Evolutionary conservation across 257 asterid species (phyloP).

Genomic region (Salvia miltiorrhiza): DNA sequence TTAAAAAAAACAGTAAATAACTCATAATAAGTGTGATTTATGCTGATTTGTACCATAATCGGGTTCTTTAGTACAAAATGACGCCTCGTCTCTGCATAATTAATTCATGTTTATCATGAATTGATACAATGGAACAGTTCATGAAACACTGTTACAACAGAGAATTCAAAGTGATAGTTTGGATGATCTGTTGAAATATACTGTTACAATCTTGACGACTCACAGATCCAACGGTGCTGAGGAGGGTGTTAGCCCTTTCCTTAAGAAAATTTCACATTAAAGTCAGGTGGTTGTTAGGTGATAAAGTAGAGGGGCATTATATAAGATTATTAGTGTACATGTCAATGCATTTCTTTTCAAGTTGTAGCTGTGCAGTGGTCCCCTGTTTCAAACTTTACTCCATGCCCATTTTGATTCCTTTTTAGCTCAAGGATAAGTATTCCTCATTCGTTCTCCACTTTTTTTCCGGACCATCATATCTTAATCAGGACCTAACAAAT

Average conservation of each 20-base stretch:
- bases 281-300: conserved; percentile 26
- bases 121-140: neutral
- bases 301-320: conserved; percentile 2
- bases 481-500: neutral
- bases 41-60: neutral
- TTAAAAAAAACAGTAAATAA: neutral
- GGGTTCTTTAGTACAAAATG: neutral
- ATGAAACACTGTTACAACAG: neutral
- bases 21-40: neutral
- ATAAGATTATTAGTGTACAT: neutral
- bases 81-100: neutral
- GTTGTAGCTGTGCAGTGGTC: conserved; percentile 28
- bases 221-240: neutral
- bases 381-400: conserved; percentile 24
- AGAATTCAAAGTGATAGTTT: neutral
- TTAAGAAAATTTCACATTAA: conserved; percentile 5
- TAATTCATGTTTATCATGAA: neutral
- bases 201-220: neutral
- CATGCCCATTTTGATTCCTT: conserved; percentile 29
- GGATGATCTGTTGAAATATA: neutral
- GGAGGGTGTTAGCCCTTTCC: neutral
- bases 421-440: conserved; percentile 23
- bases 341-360: conserved; percentile 17
- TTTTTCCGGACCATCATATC: neutral
- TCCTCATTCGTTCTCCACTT: conserved; percentile 5